phyloP scores from a whole-genome alignment of 495 filamentous ascomycete species.

The Talaromyces adpressus region DNA sequence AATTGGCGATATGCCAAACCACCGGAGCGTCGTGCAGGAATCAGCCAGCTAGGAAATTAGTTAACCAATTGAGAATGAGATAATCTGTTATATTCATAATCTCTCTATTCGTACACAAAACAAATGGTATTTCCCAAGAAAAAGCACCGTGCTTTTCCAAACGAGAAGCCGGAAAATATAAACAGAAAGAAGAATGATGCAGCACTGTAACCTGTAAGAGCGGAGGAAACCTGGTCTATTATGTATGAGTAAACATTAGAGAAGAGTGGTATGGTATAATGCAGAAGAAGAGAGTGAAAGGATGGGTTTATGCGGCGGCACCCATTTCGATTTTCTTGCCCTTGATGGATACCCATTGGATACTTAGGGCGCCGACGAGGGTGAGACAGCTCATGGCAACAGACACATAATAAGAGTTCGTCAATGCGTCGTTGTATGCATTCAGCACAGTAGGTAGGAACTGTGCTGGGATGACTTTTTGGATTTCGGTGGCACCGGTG shows the following conservation, averaged over 20 bases:
- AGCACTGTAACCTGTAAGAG: neutral
- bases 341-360: conserved; percentile 82
- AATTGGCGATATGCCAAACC: too few relatives aligned
- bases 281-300: neutral
- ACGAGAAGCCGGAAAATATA: neutral
- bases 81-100: neutral
- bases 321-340: conserved; percentile 68
- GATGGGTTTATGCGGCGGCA: conserved; percentile 30
- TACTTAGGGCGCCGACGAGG: conserved; percentile 50
- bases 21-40: too few relatives aligned
- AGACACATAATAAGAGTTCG: conserved; percentile 60
- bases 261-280: neutral
- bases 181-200: neutral
- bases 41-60: too few relatives aligned
- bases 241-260: conserved; percentile 1
- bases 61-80: neutral
- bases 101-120: neutral
- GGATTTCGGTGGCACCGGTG: conserved; percentile 63
- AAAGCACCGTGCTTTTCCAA: neutral
- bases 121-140: neutral
- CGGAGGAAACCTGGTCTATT: conserved; percentile 3
- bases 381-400: conserved; percentile 55
- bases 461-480: conserved; percentile 35
- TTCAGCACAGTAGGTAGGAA: conserved; percentile 47
- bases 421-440: conserved; percentile 68